Conservation (phyloP, 1,139 yeast genomes). For the Blastobotrys aristatus region DNA sequence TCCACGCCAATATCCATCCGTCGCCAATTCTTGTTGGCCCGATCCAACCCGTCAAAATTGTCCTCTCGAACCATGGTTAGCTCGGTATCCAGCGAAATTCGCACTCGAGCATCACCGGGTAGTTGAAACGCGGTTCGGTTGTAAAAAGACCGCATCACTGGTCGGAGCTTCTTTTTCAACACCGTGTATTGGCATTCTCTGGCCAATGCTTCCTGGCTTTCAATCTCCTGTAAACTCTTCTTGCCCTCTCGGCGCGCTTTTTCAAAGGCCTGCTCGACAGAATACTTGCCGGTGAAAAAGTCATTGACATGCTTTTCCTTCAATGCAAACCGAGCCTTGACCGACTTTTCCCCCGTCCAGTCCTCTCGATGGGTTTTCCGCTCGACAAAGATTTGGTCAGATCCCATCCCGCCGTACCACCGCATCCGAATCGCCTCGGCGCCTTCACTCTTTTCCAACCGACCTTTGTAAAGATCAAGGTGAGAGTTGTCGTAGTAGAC, state of each 20-base stretch:
- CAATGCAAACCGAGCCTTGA: constrained; percentile 88
- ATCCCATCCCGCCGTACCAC: constrained; percentile 98
- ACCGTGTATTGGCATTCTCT: constrained; percentile 88
- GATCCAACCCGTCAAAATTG: constrained; percentile 85
- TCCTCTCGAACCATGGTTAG: constrained; percentile 95
- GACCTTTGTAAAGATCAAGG: constrained; percentile 87
- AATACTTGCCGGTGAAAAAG: constrained; percentile 74
- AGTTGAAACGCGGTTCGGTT: constrained; percentile 98
- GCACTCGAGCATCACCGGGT: constrained; percentile 98
- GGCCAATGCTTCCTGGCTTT: constrained; percentile 85
- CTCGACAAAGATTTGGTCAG: constrained; percentile 90
- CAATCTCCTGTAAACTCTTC: constrained; percentile 81
- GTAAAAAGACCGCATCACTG: constrained; percentile 92
- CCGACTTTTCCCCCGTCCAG: constrained; percentile 99
- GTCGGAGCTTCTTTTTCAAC: constrained; percentile 76
- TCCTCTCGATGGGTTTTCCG: constrained; percentile 98
- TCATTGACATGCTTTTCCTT: constrained; percentile 88
- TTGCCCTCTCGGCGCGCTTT: constrained; percentile 91
- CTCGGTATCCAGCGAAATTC: constrained; percentile 95
- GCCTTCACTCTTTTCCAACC: constrained; percentile 94
- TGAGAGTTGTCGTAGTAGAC: constrained; percentile 88
- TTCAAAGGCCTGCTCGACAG: constrained; percentile 86
- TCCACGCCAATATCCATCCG: constrained; percentile 98
- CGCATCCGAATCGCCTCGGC: constrained; percentile 97
- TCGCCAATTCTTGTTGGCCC: constrained; percentile 94